A percentile compares a stretch with the other conserved stretches of the same genome.
phyloP scores from a whole-genome alignment of 768 basidiomycete genomes.

The Dioszegia hungarica region DNA sequence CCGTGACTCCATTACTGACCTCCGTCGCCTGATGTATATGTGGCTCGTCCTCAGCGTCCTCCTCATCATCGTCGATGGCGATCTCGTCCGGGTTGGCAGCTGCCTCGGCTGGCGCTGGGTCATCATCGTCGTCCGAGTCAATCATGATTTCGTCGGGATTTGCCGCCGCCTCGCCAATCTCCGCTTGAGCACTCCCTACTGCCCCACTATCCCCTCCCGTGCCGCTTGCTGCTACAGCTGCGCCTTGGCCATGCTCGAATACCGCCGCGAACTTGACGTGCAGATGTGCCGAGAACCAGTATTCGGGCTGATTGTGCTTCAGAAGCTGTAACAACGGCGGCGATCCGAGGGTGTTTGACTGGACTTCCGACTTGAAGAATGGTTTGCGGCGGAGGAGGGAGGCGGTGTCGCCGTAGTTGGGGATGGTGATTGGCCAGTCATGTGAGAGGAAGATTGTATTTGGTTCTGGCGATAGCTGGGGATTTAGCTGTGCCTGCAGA shows the following conservation, averaged over 20 bases:
- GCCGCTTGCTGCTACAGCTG: neutral
- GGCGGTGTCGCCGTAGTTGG: constrained; percentile 67
- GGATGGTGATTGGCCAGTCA: constrained; percentile 90
- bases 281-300: constrained; percentile 93
- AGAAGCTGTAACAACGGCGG: constrained; percentile 78
- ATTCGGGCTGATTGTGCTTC: constrained; percentile 63
- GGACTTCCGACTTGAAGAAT: constrained; percentile 68
- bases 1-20: neutral
- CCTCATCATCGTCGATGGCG: constrained; percentile 29
- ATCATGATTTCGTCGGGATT: constrained; percentile 48
- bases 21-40: constrained; percentile 6
- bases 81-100: constrained; percentile 33
- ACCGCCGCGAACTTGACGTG: constrained; percentile 80
- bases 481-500: neutral
- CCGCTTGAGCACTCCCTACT: no score
- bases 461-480: constrained; percentile 17
- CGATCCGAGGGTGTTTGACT: constrained; percentile 68
- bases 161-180: neutral
- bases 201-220: neutral
- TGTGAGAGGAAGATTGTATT: constrained; percentile 79
- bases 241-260: constrained; percentile 29
- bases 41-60: neutral
- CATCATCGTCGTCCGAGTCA: constrained; percentile 35
- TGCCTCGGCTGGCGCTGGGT: constrained; percentile 23
- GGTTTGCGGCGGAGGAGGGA: constrained; percentile 69